Percentiles rank a stretch among this genome's conserved stretches.
Conservation (phyloP, 2,329 filamentous ascomycete species). For the Apiospora saccharicola region DNA sequence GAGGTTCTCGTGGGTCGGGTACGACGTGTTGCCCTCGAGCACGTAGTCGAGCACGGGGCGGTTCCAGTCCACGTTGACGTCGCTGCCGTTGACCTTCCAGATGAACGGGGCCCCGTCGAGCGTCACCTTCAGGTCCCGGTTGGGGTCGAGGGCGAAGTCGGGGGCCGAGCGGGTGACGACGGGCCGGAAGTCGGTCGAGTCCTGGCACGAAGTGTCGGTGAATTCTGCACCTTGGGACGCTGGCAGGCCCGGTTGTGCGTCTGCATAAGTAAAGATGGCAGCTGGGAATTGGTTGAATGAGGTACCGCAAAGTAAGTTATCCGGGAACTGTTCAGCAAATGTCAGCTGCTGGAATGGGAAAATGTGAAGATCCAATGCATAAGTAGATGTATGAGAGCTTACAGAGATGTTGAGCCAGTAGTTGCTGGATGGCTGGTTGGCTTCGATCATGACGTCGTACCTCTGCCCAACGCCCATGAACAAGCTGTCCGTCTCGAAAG, state of each 20-base stretch:
- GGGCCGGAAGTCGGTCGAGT: conserved; percentile 32
- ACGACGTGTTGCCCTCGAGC: conserved; percentile 31
- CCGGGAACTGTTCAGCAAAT: background rate
- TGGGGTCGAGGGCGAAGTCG: conserved; percentile 33
- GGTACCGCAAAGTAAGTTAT: conserved; percentile 40
- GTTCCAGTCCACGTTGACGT: conserved; percentile 39
- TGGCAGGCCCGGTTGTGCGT: conserved; percentile 41
- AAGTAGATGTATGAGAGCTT: background rate
- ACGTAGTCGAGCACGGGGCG: conserved; percentile 40
- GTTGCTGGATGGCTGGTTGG: conserved; percentile 43
- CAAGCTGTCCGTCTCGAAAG: conserved; percentile 57
- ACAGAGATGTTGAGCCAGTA: conserved; percentile 53
- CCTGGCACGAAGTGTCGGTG: conserved; percentile 31
- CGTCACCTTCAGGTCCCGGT: conserved; percentile 18
- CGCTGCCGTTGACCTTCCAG: conserved; percentile 29
- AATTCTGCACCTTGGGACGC: conserved; percentile 38
- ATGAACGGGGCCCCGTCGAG: conserved; percentile 14
- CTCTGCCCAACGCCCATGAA: conserved; percentile 58
- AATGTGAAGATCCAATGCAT: background rate
- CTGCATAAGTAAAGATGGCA: conserved; percentile 49
- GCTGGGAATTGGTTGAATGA: conserved; percentile 44
- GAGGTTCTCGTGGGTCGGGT: conserved; percentile 30
- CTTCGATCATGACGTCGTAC: conserved; percentile 56
- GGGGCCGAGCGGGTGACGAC: conserved; percentile 37
- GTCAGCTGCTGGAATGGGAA: background rate